These are phyloP conservation scores for Gossypium ekmanianum DNA, from an alignment of 345 rosid species.

Conservation along the genomic window DNA sequence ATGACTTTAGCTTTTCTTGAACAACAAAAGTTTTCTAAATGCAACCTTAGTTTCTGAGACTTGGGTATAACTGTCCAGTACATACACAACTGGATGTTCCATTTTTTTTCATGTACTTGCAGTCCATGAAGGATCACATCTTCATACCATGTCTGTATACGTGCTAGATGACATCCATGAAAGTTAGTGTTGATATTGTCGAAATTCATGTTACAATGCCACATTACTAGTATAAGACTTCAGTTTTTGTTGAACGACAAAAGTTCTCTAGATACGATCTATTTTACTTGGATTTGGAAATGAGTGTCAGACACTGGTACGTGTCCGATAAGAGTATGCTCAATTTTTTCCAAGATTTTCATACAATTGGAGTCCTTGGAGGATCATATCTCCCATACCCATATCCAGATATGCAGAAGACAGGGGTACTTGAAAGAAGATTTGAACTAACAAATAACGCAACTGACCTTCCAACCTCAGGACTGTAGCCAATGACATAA, in stretches of 20 bases:
- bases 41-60: no score
- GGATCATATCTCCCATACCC: not conserved
- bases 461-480: slow-evolving; percentile 40
- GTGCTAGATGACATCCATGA: not conserved
- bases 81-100: no score
- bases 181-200: not conserved
- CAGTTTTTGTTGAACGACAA: not conserved
- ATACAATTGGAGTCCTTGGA: not conserved
- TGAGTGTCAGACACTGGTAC: not conserved
- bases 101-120: no score
- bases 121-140: no score
- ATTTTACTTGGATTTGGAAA: not conserved
- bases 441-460: not conserved
- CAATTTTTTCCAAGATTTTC: not conserved
- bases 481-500: slow-evolving; percentile 64
- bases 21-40: not conserved
- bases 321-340: not conserved
- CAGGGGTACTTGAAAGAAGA: not conserved
- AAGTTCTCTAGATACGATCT: not conserved
- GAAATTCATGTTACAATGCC: not conserved
- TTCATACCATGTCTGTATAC: no score
- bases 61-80: no score
- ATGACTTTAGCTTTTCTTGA: not conserved
- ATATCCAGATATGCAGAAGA: not conserved
- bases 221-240: not conserved